These are phyloP conservation scores for Sporothrix pseudoabietina DNA, from an alignment of 2,329 filamentous ascomycete species.

Conservation along the genomic window DNA sequence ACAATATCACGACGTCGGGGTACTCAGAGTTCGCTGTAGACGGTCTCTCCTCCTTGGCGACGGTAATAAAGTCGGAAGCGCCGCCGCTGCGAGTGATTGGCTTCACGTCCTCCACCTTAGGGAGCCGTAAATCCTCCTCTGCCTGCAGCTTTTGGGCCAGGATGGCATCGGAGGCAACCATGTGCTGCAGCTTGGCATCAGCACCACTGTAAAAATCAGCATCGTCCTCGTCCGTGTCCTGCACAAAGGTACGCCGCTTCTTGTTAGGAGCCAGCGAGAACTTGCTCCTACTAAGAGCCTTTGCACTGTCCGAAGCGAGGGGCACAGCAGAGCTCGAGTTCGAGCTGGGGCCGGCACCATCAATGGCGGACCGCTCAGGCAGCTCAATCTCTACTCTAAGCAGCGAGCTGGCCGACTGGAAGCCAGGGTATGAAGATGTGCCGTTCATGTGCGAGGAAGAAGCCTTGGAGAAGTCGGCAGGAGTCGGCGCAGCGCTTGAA, in stretches of 20 bases:
- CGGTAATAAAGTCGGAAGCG: neutral
- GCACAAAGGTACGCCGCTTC: conserved; percentile 39
- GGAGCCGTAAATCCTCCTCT: conserved; percentile 41
- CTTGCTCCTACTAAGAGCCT: conserved; percentile 52
- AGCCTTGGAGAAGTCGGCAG: conserved; percentile 37
- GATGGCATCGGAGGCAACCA: conserved; percentile 47
- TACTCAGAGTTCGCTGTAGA: neutral
- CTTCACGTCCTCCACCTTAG: neutral
- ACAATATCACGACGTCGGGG: conserved; percentile 16
- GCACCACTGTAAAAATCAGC: conserved; percentile 15
- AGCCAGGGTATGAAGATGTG: conserved; percentile 20
- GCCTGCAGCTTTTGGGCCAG: conserved; percentile 61
- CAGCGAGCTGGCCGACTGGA: conserved; percentile 34
- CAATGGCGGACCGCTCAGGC: conserved; percentile 30
- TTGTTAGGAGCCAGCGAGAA: conserved; percentile 49
- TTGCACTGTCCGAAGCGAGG: conserved; percentile 50
- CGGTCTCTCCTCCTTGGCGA: neutral
- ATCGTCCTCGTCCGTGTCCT: conserved; percentile 44
- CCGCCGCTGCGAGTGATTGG: neutral
- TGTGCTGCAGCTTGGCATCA: neutral
- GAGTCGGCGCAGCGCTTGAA: conserved; percentile 48
- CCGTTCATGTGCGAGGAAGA: conserved; percentile 26
- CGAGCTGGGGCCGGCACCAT: neutral
- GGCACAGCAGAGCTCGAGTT: conserved; percentile 33
- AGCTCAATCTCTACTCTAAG: conserved; percentile 44